A percentile compares a stretch with the other conserved stretches of the same genome.
These are phyloP conservation scores for Salvia rosmarinus DNA, from an alignment of 257 asterid genomes.

Conservation along the genomic window DNA sequence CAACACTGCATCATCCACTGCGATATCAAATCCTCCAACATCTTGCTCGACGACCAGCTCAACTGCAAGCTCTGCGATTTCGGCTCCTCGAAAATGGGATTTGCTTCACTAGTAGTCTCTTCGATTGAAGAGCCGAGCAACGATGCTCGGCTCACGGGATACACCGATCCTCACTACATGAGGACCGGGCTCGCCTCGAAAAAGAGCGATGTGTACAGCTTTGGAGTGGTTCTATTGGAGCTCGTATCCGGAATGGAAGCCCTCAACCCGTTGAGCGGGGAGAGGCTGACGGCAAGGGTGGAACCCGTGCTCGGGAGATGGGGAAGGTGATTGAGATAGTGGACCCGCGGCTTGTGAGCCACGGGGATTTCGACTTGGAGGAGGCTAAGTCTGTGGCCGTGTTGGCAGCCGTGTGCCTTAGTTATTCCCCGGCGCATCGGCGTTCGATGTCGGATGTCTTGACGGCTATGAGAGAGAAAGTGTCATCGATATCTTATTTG, in stretches of 20 bases:
- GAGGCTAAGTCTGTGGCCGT: slow-evolving; percentile 41
- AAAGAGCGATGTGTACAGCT: slow-evolving; percentile 69
- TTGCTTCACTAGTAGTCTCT: slow-evolving; percentile 43
- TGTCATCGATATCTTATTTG: slow-evolving; percentile 17
- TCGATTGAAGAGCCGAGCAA: slow-evolving; percentile 14
- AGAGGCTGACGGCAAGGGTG: slow-evolving; percentile 45
- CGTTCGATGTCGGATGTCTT: slow-evolving; percentile 35
- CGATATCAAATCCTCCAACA: slow-evolving; percentile 69
- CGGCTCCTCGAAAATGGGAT: slow-evolving; percentile 70
- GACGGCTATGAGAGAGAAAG: slow-evolving; percentile 23
- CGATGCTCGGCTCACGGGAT: slow-evolving; percentile 77
- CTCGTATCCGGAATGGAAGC: slow-evolving; percentile 72
- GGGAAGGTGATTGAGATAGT: slow-evolving; percentile 49
- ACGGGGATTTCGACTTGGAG: slow-evolving; percentile 38
- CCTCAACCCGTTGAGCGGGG: slow-evolving; percentile 44
- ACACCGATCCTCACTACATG: slow-evolving; percentile 71
- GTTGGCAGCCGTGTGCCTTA: slow-evolving; percentile 30
- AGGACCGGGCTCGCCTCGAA: slow-evolving; percentile 64
- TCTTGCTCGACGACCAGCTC: slow-evolving; percentile 52
- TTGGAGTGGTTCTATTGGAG: slow-evolving; percentile 62
- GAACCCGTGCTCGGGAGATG: slow-evolving; percentile 36
- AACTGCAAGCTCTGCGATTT: slow-evolving; percentile 75
- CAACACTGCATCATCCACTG: slow-evolving; percentile 61
- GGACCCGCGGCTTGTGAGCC: slow-evolving; percentile 52
- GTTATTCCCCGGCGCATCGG: slow-evolving; percentile 29